Percentiles rank a stretch among this genome's conserved stretches.
Conservation (phyloP, 2,329 filamentous ascomycete genomes). For the Geosmithia putterillii region DNA sequence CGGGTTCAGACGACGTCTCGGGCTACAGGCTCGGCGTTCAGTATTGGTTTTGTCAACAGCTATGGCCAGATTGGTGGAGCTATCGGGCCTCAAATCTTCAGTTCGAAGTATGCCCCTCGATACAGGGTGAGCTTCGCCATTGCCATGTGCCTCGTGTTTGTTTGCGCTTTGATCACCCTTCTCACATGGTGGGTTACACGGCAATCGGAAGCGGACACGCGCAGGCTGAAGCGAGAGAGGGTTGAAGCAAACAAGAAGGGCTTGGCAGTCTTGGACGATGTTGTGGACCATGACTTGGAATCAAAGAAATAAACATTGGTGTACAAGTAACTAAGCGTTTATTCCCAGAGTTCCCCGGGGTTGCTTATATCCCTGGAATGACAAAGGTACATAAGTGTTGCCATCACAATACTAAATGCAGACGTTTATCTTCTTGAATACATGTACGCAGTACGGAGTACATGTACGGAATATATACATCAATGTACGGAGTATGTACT, state of each 20-base stretch:
- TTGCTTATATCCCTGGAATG: too few relatives aligned
- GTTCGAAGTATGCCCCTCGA: conserved; percentile 27
- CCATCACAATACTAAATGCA: too few relatives aligned
- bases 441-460: too few relatives aligned
- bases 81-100: conserved; percentile 33
- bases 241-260: conserved; percentile 25
- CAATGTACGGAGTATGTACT: too few relatives aligned
- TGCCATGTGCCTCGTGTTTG: conserved; percentile 29
- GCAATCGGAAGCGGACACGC: conserved; percentile 29
- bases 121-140: conserved; percentile 29
- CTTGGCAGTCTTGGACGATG: conserved; percentile 28
- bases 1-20: conserved; percentile 31
- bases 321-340: not conserved
- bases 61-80: conserved; percentile 37
- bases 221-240: conserved; percentile 26
- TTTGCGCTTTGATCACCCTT: conserved; percentile 25
- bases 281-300: conserved; percentile 14
- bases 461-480: too few relatives aligned
- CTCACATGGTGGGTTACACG: conserved; percentile 32
- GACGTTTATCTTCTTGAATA: too few relatives aligned
- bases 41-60: conserved; percentile 35
- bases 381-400: too few relatives aligned
- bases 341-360: not conserved
- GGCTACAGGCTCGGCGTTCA: conserved; percentile 35
- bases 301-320: not conserved